Conservation (phyloP, 768 basidiomycete genomes). For the Phylloporus sp. region DNA sequence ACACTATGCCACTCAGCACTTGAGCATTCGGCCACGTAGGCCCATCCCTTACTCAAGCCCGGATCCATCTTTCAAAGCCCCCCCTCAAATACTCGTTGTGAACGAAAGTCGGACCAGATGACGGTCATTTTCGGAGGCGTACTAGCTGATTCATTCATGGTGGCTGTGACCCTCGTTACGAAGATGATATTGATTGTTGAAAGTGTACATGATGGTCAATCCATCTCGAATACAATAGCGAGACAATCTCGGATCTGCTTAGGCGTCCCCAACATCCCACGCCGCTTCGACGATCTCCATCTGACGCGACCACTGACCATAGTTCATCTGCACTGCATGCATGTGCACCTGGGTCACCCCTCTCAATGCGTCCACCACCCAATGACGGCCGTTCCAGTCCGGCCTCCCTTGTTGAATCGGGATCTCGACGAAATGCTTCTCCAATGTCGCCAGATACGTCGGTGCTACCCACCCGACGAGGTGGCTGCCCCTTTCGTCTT, state of each 20-base stretch:
- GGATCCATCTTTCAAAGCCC: too few relatives aligned
- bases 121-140: background rate
- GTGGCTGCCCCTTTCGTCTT: background rate
- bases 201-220: too few relatives aligned
- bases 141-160: constrained; percentile 6
- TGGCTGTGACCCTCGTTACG: too few relatives aligned
- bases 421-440: constrained; percentile 2
- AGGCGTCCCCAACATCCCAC: too few relatives aligned
- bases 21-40: too few relatives aligned
- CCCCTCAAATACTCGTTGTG: constrained; percentile 66
- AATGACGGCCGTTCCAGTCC: constrained; percentile 7
- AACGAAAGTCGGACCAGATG: background rate
- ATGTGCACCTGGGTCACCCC: constrained; percentile 3
- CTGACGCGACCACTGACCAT: background rate
- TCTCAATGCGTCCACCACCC: constrained; percentile 7
- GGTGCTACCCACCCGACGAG: constrained; percentile 6
- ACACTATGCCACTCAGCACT: too few relatives aligned
- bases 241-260: too few relatives aligned
- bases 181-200: too few relatives aligned
- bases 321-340: constrained; percentile 9
- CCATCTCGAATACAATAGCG: too few relatives aligned
- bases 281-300: too few relatives aligned
- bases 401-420: background rate
- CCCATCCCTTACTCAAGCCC: too few relatives aligned
- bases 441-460: background rate